phyloP scores from a whole-genome alignment of 2,329 filamentous ascomycete species.

The Cyphellophora europaea region DNA sequence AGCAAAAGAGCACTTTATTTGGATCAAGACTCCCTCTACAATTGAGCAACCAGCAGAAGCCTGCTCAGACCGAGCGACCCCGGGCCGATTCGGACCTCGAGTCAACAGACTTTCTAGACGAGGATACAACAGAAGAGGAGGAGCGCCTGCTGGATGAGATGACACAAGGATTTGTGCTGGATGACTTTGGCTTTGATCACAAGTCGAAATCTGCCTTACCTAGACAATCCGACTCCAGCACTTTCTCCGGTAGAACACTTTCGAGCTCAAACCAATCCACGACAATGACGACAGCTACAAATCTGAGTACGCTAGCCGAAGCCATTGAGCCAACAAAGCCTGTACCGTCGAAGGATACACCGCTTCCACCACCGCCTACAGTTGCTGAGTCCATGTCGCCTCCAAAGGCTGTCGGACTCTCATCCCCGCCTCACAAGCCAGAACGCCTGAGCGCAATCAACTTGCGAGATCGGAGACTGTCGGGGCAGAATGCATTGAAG shows the following conservation, averaged over 20 bases:
- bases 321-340: constrained; percentile 24
- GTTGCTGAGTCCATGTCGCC: constrained; percentile 3
- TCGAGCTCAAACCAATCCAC: constrained; percentile 70
- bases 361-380: neutral
- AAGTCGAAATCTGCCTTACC: constrained; percentile 60
- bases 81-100: constrained; percentile 23
- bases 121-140: constrained; percentile 61
- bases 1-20: constrained; percentile 59
- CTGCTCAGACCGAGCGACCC: neutral
- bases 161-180: constrained; percentile 70
- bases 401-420: constrained; percentile 4
- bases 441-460: constrained; percentile 23
- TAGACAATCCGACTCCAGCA: constrained; percentile 68
- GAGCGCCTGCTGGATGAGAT: constrained; percentile 79
- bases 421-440: constrained; percentile 5
- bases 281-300: constrained; percentile 57
- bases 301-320: constrained; percentile 66
- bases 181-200: constrained; percentile 69
- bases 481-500: constrained; percentile 70
- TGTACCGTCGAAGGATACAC: constrained; percentile 12
- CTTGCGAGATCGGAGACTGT: constrained; percentile 68
- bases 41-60: constrained; percentile 4
- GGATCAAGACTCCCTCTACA: neutral
- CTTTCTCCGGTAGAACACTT: constrained; percentile 61
- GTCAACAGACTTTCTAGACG: constrained; percentile 39